Evolutionary conservation across 371 early-diverging fungal species (phyloP).

Genomic region (Mortierella sp.): DNA sequence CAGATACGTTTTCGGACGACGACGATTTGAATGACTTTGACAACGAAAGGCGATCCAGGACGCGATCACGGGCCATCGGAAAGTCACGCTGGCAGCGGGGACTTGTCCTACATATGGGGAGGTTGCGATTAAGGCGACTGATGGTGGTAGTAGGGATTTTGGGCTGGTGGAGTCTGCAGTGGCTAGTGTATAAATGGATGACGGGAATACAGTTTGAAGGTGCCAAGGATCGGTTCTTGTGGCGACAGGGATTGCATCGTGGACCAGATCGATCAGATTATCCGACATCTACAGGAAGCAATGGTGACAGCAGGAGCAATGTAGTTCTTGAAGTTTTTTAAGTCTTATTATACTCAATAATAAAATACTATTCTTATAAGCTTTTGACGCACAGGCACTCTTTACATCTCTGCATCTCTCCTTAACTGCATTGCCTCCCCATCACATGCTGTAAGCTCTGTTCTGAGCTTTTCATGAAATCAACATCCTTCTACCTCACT

Average conservation of each 20-base stretch:
- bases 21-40: conserved; percentile 16
- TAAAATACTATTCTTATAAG: too few species aligned
- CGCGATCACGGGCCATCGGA: conserved; percentile 40
- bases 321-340: conserved; percentile 21
- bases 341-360: not conserved
- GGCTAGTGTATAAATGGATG: conserved; percentile 53
- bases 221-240: conserved; percentile 39
- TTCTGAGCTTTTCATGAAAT: too few species aligned
- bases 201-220: conserved; percentile 44
- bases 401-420: too few species aligned
- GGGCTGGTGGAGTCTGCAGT: conserved; percentile 42
- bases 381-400: too few species aligned
- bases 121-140: conserved; percentile 29
- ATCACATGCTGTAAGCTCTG: too few species aligned
- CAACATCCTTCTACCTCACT: not conserved
- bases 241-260: conserved; percentile 33
- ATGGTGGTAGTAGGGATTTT: conserved; percentile 23
- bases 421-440: not conserved
- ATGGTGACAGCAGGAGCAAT: conserved; percentile 4
- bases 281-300: not conserved
- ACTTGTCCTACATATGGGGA: conserved; percentile 40
- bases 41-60: conserved; percentile 34
- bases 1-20: conserved; percentile 28
- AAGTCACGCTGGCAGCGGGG: conserved; percentile 36
- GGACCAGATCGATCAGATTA: conserved; percentile 16